Base-by-base conservation (phyloP, 2,329 filamentous ascomycete genomes). In the Dactylellina leptospora region DNA sequence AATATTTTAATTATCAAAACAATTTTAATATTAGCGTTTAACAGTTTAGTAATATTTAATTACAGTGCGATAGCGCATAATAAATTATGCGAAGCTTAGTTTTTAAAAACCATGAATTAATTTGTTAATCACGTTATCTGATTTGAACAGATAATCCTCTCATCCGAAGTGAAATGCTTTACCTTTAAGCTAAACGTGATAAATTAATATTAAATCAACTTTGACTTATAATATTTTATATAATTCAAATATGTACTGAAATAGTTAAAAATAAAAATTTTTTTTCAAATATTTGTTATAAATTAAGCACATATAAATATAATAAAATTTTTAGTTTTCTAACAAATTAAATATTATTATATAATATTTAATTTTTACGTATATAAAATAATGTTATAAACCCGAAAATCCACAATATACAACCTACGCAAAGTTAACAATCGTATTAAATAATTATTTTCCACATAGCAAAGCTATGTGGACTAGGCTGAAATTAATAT, bases 161-260 rank as follows among this genome's bases (percentile, higher is more conserved):
- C 48, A 53, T 53, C 25, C 48, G 48, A 33, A 53, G 48, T 53
- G 48, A 25, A 23, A 53, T 53, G 48, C 48, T 53, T 53, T 53
- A 53, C 48, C 50, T 38, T 55, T 55, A 55, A 55, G 28, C 50
- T 55, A 55, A 55, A 56, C 53, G 53, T 56, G 53, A 56, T 4
- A 53, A 53, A 48, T 48, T 53, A 33, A 36, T 53, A 53, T 33
- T 53, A 53, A 53, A 53, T 28, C 45, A 50, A 50, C 13, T 28
- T 53, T 53, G 27, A 9, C 16, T 53, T 53, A 53, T 22, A 23
- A 53, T 28, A 53, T 9, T 53, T 53, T 54, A 44, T 55, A 22
- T 40, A 55, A 40, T 55, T 55, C 27, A 38, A 55, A 55, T 44
- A 30, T 55, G 27, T 55, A 25, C 42, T 36, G 30, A 36, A 36